Percentiles rank a stretch among this genome's conserved stretches.
phyloP scores from a whole-genome alignment of 495 filamentous ascomycete species.

The Penicillium longicatenatum region DNA sequence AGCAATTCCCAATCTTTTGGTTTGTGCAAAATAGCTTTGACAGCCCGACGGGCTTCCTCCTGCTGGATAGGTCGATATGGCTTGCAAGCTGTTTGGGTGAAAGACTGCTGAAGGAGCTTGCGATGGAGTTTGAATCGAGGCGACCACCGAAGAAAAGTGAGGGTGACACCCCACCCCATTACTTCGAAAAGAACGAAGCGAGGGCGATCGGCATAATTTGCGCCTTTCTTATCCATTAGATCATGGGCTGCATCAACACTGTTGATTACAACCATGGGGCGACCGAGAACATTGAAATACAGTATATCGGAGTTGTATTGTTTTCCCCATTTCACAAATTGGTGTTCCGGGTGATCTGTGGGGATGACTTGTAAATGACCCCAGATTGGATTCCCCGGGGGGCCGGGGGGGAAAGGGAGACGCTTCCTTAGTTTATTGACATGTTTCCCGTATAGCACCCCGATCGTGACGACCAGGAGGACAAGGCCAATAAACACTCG shows the following conservation, averaged over 20 bases:
- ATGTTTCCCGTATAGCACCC: neutral
- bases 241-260: slow-evolving; percentile 26
- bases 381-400: slow-evolving; percentile 15
- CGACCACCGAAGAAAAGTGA: slow-evolving; percentile 51
- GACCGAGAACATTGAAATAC: slow-evolving; percentile 22
- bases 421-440: neutral
- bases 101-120: slow-evolving; percentile 39
- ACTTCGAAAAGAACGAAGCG: slow-evolving; percentile 47
- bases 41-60: slow-evolving; percentile 20
- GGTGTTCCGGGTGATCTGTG: slow-evolving; percentile 17
- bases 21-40: slow-evolving; percentile 12
- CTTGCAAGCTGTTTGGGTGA: slow-evolving; percentile 19
- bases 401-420: slow-evolving; percentile 15
- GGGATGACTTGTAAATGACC: slow-evolving; percentile 29
- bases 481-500: neutral
- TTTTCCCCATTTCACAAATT: slow-evolving; percentile 24
- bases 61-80: slow-evolving; percentile 19
- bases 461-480: neutral
- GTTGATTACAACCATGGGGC: slow-evolving; percentile 22
- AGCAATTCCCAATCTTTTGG: slow-evolving; percentile 19
- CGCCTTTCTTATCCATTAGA: slow-evolving; percentile 24
- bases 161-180: slow-evolving; percentile 24
- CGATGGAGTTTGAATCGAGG: slow-evolving; percentile 49
- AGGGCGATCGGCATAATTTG: slow-evolving; percentile 26
- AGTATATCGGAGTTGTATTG: slow-evolving; percentile 25